Evolutionary conservation across 2,329 filamentous ascomycete genomes (phyloP), one percentile per base, ranked within the genome.

Genomic region (Didymella arachidicola): DNA sequence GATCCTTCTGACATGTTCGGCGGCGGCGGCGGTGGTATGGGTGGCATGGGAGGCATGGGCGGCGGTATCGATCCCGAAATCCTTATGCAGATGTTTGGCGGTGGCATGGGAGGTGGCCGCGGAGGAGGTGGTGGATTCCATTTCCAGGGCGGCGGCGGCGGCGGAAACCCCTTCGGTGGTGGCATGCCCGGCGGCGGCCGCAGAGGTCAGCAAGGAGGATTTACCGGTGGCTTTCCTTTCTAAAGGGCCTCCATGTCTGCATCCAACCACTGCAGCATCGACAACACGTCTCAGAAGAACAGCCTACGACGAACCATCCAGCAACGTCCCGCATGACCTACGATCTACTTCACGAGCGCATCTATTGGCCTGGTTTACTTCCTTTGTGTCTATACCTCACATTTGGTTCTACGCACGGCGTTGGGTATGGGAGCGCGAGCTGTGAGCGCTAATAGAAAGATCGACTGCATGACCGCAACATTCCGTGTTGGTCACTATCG

Each of bases 1-100:
- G 94, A 97, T 73, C 91, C 92, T 3, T 85, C 87, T 50, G 93
- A 97, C 72, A 93, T 94, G 86, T 95, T 94, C 53, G 86, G 87
- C 53, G 86, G 87, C 56, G 86, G 87, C 55, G 82, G 82, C 32
- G 82, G 82, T 32, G 73, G 56, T 8, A 92, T 93, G 73, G 83
- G 84, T 29, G 82, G 82, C 42, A 76, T 77, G 36, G 74, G 75
- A 49, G 78, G 80, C 19, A 92, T 93, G 73, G 83, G 84, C 30
- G 79, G 79, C 46, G 82, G 82, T 34, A 76, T 77, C 43, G 72
- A 60, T 12, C 58, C 18, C n/a, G 49, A 53, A 26, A 66, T 61
- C 59, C 75, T 78, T 34, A 78, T 77, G 50, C 76, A 78, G 53
- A 72, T 72, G 63, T 71, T 69, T 50, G 80, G 79, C 42, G 82